These are phyloP conservation scores for Hyaloscypha hepaticicola DNA, from an alignment of 495 filamentous ascomycete genomes.

Conservation along the genomic window DNA sequence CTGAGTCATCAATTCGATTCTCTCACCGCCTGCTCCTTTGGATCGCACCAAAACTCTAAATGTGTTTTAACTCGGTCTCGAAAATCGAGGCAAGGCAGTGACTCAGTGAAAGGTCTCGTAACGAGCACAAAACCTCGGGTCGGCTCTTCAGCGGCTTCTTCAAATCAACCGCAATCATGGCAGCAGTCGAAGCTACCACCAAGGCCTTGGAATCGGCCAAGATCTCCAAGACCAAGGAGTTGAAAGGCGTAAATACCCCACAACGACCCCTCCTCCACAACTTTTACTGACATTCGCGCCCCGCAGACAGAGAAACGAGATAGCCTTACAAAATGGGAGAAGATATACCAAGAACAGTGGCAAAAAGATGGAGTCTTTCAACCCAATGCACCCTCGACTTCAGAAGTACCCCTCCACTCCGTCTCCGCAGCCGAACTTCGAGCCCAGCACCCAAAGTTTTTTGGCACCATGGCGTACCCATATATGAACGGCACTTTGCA, in stretches of 20 bases:
- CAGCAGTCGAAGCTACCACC: slow-evolving; percentile 26
- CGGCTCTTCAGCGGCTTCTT: background rate
- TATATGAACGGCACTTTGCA: slow-evolving; percentile 97
- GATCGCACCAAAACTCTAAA: slow-evolving; percentile 25
- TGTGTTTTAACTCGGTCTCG: slow-evolving; percentile 3
- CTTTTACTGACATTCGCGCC: slow-evolving; percentile 6
- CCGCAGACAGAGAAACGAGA: slow-evolving; percentile 88
- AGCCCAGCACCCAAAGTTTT: slow-evolving; percentile 80
- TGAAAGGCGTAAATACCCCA: slow-evolving; percentile 42
- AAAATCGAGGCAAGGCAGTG: slow-evolving; percentile 8
- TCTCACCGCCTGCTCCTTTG: background rate
- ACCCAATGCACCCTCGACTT: slow-evolving; percentile 72
- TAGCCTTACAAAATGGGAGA: slow-evolving; percentile 80
- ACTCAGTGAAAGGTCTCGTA: slow-evolving; percentile 11
- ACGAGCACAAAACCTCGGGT: slow-evolving; percentile 3
- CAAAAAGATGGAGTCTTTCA: slow-evolving; percentile 76
- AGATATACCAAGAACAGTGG: slow-evolving; percentile 91
- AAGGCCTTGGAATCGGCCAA: slow-evolving; percentile 29
- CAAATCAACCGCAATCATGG: slow-evolving; percentile 30
- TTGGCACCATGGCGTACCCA: slow-evolving; percentile 90
- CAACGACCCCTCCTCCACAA: background rate
- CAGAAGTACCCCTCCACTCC: slow-evolving; percentile 69
- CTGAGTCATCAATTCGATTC: background rate
- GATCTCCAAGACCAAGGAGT: slow-evolving; percentile 49
- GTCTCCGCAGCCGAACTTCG: slow-evolving; percentile 72